Evolutionary conservation across 1,139 yeast species (phyloP), one percentile per base, ranked within the genome.

Genomic region (Zygosaccharomyces sapae): DNA sequence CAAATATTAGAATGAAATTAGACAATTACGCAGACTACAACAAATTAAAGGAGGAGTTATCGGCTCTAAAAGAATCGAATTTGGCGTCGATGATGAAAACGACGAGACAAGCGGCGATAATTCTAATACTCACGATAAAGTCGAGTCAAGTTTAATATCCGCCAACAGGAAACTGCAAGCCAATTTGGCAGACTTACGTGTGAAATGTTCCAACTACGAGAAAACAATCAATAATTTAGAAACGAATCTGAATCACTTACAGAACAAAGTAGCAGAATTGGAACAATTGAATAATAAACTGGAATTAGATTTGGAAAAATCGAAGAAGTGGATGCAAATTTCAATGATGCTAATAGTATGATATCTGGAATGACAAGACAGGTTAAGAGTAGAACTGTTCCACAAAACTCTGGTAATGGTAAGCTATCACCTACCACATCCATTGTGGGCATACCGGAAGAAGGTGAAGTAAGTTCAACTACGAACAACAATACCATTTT

Each of bases 11-110:
- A 56, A 64, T 46, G 45, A 74, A 75, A 47, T 61, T 81, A 39
- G 69, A 68, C 2, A 65, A 68, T 37, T 75, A 79, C 30, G 68
- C 72, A 2, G 90, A 84, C 62, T 89, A 90, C 65, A 89, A 85
- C 46, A 88, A 86, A 54, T 66, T 89, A 43, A 88, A 86, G 64
- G 77, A 77, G 44, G 96, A 89, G 60, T 70, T 89, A 50, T 77
- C 75, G 18, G 77, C 88, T 24, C 66, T 90, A 81, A 86, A 60
- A 82, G 81, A 53, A 82, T 87, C 36, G 89, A 86, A 60, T 85
- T 86, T 68, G 92, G 74, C 19, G 67, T 66, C 10, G 70, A 67
- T 33, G 69, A 62, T 33, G 69, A 63, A 31, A 58, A 54, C 13
- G 64, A 62, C 12, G 86, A 56, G 7, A 69, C 63, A 38, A 67